Evolutionary conservation across 1,139 yeast species (phyloP).

Genomic region (Sugiyamaella xylanicola): DNA sequence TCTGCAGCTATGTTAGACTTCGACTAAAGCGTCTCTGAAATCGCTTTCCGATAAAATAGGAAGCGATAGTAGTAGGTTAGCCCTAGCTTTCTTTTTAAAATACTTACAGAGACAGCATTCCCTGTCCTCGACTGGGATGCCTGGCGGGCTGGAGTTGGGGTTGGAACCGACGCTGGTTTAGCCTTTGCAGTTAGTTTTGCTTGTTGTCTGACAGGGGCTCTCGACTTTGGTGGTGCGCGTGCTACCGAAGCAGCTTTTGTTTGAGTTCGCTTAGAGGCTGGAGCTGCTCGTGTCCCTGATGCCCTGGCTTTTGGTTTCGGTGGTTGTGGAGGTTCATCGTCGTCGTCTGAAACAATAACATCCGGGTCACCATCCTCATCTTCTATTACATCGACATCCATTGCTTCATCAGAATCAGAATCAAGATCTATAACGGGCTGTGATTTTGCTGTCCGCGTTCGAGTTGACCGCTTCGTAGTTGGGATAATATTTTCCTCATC

Average conservation of each 20-base stretch:
- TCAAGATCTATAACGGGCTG: not conserved
- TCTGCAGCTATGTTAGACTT: too few species aligned
- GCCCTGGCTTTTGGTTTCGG: not conserved
- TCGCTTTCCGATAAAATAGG: too few species aligned
- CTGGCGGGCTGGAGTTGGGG: not conserved
- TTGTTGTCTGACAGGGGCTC: too few species aligned
- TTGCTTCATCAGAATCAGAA: conserved; percentile 4
- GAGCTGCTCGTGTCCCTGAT: not conserved
- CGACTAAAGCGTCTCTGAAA: too few species aligned
- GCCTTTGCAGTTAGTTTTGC: not conserved
- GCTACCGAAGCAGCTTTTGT: too few species aligned
- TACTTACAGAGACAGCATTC: too few species aligned
- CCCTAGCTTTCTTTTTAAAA: too few species aligned
- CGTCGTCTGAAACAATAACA: conserved; percentile 2
- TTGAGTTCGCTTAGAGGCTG: too few species aligned
- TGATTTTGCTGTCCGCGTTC: not conserved
- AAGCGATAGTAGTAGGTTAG: too few species aligned
- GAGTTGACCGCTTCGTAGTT: conserved; percentile 5
- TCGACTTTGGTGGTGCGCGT: not conserved
- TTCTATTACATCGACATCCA: conserved; percentile 2
- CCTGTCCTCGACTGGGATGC: too few species aligned
- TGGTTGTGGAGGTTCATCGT: conserved; percentile 4
- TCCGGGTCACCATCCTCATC: conserved; percentile 7
- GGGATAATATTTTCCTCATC: not conserved
- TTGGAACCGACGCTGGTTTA: not conserved